phyloP scores from a whole-genome alignment of 208 protist species.

The Trypanosoma lewisi region DNA sequence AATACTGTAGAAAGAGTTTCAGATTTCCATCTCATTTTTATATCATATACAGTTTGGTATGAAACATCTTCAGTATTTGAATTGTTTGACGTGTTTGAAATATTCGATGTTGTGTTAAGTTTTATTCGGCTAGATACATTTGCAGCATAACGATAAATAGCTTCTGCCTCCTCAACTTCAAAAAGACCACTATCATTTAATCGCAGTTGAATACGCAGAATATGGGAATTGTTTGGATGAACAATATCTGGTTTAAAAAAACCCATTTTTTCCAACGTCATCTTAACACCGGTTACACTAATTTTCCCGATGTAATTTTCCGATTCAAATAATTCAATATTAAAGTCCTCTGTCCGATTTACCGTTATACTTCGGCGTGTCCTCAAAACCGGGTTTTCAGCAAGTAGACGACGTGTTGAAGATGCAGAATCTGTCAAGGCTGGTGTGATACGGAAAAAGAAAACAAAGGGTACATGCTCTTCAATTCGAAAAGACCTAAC shows the following conservation, averaged over 20 bases:
- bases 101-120: constrained; percentile 14
- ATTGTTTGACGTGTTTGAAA: constrained; percentile 2
- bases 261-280: constrained; percentile 35
- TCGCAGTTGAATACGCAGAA: constrained; percentile 68
- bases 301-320: constrained; percentile 37
- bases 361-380: constrained; percentile 61
- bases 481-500: constrained; percentile 68
- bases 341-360: constrained; percentile 77
- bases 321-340: constrained; percentile 44
- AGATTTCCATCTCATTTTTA: constrained; percentile 43
- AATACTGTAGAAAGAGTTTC: constrained; percentile 31
- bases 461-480: constrained; percentile 48
- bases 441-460: constrained; percentile 52
- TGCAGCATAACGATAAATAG: constrained; percentile 52
- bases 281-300: constrained; percentile 46
- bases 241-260: constrained; percentile 37
- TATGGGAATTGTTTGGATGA: constrained; percentile 79
- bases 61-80: constrained; percentile 6
- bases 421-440: constrained; percentile 27
- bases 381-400: constrained; percentile 40
- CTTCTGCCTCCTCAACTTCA: constrained; percentile 60
- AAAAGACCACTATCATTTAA: constrained; percentile 73
- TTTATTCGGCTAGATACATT: constrained; percentile 46
- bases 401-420: constrained; percentile 28
- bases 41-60: constrained; percentile 17